Base-by-base conservation (phyloP, 2,329 filamentous ascomycete species). In the Fusarium austroafricanum region DNA sequence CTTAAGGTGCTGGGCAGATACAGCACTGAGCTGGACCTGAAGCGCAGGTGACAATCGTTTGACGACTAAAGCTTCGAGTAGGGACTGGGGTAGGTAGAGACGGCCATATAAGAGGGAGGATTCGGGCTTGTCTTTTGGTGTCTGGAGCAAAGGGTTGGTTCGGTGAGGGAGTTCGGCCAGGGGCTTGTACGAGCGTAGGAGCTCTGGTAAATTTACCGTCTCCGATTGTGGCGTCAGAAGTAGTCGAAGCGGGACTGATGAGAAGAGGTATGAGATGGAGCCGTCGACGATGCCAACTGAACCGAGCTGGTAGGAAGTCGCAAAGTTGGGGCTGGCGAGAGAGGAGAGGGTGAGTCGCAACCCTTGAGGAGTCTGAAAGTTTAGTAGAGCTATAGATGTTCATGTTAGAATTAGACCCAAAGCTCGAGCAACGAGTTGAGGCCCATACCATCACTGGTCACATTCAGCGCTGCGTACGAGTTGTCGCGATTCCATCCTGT, bases 181-280 rank as follows among this genome's bases (percentile, higher is more conserved):
- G 70, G 94, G 91, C 58, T 91, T 88, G 78, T 97, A 98, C 2
- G 95, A 94, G 56, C 89, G 88, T 49, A 97, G 87, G 21, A 97
- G 86, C 70, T 90, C 86, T 31, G 90, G 90, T 11, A 99, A 83
- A 15, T 93, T 89, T 37, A 97, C 90, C 21, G 87, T 83, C 46
- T 90, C 89, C 72, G 93, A 97, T 79, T 89, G 87, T 12, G 86
- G 88, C 12, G 84, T 79, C 84, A 93, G 67, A 81, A 87, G 81
- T 51, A 90, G 84, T 38, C 84, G 82, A 57, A 98, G 86, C 14
- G 93, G 90, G 10, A 96, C 85, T 4, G 93, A 97, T 47, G 94
- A 96, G 83, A 97, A 98, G 54, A 99, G 88, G 80, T 98, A 99
- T 15, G 94, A 97, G 58, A 99, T 87, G n/a, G 94, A 97, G 77